A percentile compares a stretch with the other conserved stretches of the same genome.
Evolutionary conservation across 306 rosid genomes (phyloP).

Genomic region (Vigna reflexopilosa): DNA sequence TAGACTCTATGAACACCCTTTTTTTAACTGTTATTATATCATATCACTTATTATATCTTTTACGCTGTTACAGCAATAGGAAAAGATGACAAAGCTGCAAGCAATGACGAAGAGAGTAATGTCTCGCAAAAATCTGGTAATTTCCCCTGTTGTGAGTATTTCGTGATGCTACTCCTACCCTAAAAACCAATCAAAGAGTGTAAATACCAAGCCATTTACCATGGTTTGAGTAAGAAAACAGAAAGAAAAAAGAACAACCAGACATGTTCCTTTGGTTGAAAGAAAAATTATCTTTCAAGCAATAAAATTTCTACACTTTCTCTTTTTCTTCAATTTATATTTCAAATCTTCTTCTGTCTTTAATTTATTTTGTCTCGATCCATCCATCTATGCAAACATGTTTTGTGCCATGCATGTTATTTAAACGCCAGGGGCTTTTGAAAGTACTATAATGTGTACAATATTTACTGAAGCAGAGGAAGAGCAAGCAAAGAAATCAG

Average conservation of each 20-base stretch:
- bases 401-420: conserved; percentile 9
- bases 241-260: neutral
- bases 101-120: conserved; percentile 49
- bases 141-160: neutral
- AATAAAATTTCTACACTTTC: neutral
- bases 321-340: neutral
- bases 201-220: neutral
- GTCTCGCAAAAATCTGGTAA: conserved; percentile 40
- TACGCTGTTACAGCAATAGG: conserved; percentile 45
- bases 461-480: conserved; percentile 25
- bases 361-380: neutral
- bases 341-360: neutral
- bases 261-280: neutral
- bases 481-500: conserved; percentile 33
- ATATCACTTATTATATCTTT: neutral
- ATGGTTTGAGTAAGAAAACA: neutral
- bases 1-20: neutral
- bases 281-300: neutral
- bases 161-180: neutral
- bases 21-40: neutral
- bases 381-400: neutral
- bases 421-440: neutral
- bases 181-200: conserved; percentile 9
- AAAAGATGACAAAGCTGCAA: conserved; percentile 16
- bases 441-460: neutral